Conservation (phyloP, 805 yeast species). For the Metschnikowia peoriensis region DNA sequence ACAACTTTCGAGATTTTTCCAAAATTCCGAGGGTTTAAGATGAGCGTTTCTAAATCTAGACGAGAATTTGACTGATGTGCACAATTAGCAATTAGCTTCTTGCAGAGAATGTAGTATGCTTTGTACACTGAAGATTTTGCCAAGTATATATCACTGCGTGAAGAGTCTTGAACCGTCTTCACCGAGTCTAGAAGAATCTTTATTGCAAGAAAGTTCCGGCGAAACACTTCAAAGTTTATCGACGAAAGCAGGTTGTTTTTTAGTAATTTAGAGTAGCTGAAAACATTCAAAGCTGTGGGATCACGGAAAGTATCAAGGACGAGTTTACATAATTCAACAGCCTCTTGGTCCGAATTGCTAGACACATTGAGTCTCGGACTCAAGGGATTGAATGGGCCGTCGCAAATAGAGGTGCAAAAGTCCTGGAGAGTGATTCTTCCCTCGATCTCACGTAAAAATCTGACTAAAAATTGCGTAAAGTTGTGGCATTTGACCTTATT, state of each 20-base stretch:
- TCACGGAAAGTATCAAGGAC: slow-evolving; percentile 34
- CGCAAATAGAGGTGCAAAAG: no score
- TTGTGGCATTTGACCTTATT: slow-evolving; percentile 32
- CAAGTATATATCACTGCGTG: neutral
- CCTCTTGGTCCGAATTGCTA: slow-evolving; percentile 28
- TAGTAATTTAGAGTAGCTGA: neutral
- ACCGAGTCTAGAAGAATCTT: slow-evolving; percentile 26
- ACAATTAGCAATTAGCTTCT: slow-evolving; percentile 33
- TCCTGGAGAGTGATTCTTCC: slow-evolving; percentile 36
- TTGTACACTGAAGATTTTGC: slow-evolving; percentile 33
- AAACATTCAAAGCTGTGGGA: neutral
- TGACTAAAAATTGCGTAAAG: slow-evolving; percentile 29
- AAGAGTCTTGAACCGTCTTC: neutral
- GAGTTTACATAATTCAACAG: slow-evolving; percentile 23
- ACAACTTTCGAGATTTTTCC: slow-evolving; percentile 42
- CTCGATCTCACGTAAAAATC: slow-evolving; percentile 24
- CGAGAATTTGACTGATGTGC: slow-evolving; percentile 16
- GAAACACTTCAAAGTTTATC: slow-evolving; percentile 42
- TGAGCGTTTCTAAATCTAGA: slow-evolving; percentile 8
- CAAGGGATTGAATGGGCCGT: no score
- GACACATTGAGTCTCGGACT: no score
- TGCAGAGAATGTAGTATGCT: slow-evolving; percentile 41
- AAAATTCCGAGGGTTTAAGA: slow-evolving; percentile 36
- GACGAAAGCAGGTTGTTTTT: slow-evolving; percentile 17
- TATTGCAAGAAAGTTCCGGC: slow-evolving; percentile 41